These are phyloP conservation scores for Septoria petroselini DNA, from an alignment of 2,329 filamentous ascomycete genomes.

Conservation along the genomic window DNA sequence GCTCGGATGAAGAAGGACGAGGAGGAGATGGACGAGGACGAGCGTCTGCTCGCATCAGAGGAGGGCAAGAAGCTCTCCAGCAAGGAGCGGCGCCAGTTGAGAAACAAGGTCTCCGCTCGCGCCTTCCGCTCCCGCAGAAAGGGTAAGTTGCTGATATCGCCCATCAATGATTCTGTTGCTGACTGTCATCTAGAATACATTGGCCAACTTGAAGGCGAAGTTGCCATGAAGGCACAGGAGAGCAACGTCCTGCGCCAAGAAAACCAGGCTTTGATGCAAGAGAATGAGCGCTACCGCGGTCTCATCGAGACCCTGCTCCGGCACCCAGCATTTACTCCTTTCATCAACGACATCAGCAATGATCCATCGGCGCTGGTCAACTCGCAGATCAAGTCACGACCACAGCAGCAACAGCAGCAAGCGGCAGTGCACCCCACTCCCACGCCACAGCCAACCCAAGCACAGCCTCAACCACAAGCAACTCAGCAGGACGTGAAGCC, in stretches of 20 bases:
- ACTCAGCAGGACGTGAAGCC: slow-evolving; percentile 36
- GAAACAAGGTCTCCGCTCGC: slow-evolving; percentile 97
- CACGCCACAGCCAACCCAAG: slow-evolving; percentile 20
- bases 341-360: slow-evolving; percentile 45
- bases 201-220: slow-evolving; percentile 83
- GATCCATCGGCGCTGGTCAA: slow-evolving; percentile 39
- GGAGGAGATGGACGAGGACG: slow-evolving; percentile 98
- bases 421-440: slow-evolving; percentile 17
- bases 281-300: slow-evolving; percentile 49
- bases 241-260: slow-evolving; percentile 74
- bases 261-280: slow-evolving; percentile 68
- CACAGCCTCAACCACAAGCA: slow-evolving; percentile 34
- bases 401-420: slow-evolving; percentile 28
- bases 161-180: slow-evolving; percentile 40
- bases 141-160: slow-evolving; percentile 57
- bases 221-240: slow-evolving; percentile 61
- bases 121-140: slow-evolving; percentile 98
- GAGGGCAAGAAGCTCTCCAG: slow-evolving; percentile 99
- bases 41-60: slow-evolving; percentile 88
- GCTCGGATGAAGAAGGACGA: slow-evolving; percentile 84
- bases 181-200: slow-evolving; percentile 81
- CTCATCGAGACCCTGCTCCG: slow-evolving; percentile 71
- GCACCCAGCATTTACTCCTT: slow-evolving; percentile 49
- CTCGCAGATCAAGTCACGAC: slow-evolving; percentile 33
- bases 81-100: slow-evolving; percentile 93